Conservation (phyloP, 176 grass and related monocot genomes). For the Triticum turgidum region DNA sequence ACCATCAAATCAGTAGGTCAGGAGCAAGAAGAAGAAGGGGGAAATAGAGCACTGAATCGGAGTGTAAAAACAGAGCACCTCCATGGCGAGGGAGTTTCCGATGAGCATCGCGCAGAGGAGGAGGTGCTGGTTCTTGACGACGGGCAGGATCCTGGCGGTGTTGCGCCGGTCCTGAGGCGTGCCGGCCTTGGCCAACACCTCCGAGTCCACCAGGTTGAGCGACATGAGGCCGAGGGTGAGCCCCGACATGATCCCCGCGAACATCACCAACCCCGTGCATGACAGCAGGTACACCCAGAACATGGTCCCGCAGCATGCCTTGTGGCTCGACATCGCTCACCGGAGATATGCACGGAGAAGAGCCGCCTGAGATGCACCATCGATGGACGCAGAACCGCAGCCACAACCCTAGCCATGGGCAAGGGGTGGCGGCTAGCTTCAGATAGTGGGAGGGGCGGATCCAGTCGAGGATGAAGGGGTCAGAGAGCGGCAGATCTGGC, state of each 20-base stretch:
- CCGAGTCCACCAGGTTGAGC: conserved; percentile 94
- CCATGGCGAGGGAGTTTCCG: conserved; percentile 98
- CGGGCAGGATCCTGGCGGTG: conserved; percentile 82
- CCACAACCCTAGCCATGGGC: too few species aligned
- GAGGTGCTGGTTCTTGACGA: conserved; percentile 96
- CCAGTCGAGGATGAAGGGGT: too few species aligned
- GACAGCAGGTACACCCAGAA: conserved; percentile 77
- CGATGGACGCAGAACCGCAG: too few species aligned
- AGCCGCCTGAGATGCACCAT: too few species aligned
- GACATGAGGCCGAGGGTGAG: conserved; percentile 99
- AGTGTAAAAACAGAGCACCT: conserved; percentile 57
- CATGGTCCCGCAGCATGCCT: conserved; percentile 69
- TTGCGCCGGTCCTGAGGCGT: conserved; percentile 52
- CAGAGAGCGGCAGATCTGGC: too few species aligned
- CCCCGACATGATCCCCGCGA: conserved; percentile 96
- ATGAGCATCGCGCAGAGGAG: conserved; percentile 98
- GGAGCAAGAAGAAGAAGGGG: background rate
- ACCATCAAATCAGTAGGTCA: background rate
- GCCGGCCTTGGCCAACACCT: conserved; percentile 83
- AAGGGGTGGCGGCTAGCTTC: too few species aligned
- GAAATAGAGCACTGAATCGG: background rate
- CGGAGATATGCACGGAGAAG: background rate
- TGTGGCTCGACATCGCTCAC: conserved; percentile 34
- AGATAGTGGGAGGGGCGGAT: too few species aligned
- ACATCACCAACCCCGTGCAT: conserved; percentile 58